A percentile compares a stretch with the other conserved stretches of the same genome.
Evolutionary conservation across 2,329 filamentous ascomycete genomes (phyloP).

Genomic region (Penicillium concentricum): DNA sequence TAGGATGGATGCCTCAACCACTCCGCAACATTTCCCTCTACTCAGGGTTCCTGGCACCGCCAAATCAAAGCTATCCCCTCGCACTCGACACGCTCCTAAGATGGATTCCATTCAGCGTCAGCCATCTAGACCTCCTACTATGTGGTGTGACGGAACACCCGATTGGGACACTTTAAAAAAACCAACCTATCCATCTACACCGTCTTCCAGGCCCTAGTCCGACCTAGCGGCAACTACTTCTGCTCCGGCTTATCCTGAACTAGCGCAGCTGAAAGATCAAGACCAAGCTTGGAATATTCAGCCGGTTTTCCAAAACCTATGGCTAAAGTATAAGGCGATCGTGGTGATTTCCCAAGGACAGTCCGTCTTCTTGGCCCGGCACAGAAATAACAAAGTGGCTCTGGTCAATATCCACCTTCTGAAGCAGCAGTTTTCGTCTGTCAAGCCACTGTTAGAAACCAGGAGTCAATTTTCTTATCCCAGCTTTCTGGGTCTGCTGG

Average conservation of each 20-base stretch:
- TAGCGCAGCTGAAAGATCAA: neutral
- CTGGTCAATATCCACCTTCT: neutral
- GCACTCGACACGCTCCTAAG: neutral
- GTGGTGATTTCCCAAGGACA: neutral
- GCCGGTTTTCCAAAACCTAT: neutral
- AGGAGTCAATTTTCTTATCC: neutral
- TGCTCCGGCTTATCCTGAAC: neutral
- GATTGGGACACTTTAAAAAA: neutral
- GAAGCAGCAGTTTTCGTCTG: neutral
- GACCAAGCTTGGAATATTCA: neutral
- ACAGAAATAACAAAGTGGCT: neutral
- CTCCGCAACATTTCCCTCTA: too few species aligned
- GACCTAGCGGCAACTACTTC: neutral
- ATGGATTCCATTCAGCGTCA: neutral
- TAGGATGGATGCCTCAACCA: too few species aligned
- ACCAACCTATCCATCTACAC: neutral
- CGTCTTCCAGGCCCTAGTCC: too few species aligned
- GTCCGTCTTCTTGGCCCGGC: neutral
- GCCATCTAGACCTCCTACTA: neutral
- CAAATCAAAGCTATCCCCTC: neutral
- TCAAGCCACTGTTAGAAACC: neutral
- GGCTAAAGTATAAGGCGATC: neutral
- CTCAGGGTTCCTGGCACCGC: neutral
- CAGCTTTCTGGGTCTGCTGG: neutral
- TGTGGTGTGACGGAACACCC: neutral